phyloP scores from a whole-genome alignment of 1,139 yeast genomes.

The Hansenula lynferdii region DNA sequence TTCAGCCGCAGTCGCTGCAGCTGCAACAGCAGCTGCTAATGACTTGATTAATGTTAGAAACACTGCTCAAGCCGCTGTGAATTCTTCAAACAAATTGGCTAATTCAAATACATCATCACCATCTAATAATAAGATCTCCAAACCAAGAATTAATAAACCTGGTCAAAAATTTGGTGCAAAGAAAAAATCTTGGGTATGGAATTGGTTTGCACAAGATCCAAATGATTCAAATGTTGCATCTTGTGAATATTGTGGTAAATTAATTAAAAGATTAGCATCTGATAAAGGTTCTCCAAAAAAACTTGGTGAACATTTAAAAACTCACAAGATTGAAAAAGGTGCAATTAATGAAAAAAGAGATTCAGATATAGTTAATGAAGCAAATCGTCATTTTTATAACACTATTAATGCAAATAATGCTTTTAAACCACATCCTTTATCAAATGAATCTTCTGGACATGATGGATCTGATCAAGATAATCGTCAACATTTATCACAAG shows the following conservation, averaged over 20 bases:
- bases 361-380: conserved; percentile 7
- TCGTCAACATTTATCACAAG: not conserved
- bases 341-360: conserved; percentile 22
- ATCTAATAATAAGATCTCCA: conserved; percentile 5
- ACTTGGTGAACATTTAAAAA: conserved; percentile 49
- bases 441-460: not conserved
- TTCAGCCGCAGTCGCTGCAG: conserved; percentile 9
- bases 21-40: conserved; percentile 5
- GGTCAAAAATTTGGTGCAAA: conserved; percentile 55
- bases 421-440: conserved; percentile 8
- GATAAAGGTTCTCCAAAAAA: conserved; percentile 61
- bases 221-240: conserved; percentile 46
- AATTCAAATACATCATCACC: conserved; percentile 1
- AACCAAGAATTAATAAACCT: conserved; percentile 34
- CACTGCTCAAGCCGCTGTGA: conserved; percentile 21
- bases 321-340: conserved; percentile 43
- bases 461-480: not conserved
- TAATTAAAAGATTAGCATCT: conserved; percentile 40
- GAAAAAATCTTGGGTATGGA: conserved; percentile 60
- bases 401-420: conserved; percentile 13
- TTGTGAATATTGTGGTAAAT: conserved; percentile 50
- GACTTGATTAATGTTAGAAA: conserved; percentile 6
- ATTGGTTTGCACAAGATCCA: conserved; percentile 51
- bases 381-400: conserved; percentile 15
- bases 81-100: conserved; percentile 7